phyloP scores from a whole-genome alignment of 768 basidiomycete genomes.

The Calocybe indica region DNA sequence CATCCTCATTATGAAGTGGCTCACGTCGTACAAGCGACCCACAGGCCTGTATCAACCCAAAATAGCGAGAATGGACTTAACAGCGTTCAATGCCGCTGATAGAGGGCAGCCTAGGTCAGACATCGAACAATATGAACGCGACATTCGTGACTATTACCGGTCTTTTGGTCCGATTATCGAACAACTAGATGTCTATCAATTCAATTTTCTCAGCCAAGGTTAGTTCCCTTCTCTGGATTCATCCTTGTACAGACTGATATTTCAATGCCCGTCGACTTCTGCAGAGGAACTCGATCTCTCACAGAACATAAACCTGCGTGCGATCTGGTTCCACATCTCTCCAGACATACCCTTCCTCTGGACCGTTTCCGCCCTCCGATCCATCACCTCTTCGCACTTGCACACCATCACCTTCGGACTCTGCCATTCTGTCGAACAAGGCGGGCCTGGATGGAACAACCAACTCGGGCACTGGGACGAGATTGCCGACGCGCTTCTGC shows the following conservation, averaged over 20 bases:
- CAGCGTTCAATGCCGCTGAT: too few relatives aligned
- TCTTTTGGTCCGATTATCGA: constrained; percentile 5
- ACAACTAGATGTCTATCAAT: constrained; percentile 5
- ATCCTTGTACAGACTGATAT: too few relatives aligned
- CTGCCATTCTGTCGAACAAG: neutral
- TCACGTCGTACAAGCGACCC: neutral
- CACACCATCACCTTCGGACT: constrained; percentile 6
- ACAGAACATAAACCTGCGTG: constrained; percentile 4
- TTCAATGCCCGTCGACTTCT: neutral
- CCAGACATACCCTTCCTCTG: constrained; percentile 1
- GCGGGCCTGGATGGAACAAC: neutral
- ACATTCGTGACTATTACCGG: constrained; percentile 1
- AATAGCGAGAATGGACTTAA: too few relatives aligned
- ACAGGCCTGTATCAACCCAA: too few relatives aligned
- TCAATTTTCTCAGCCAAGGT: neutral
- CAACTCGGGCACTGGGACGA: neutral
- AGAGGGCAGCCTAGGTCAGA: too few relatives aligned
- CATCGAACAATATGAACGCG: neutral
- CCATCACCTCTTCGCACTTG: constrained; percentile 4
- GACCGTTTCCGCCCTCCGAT: constrained; percentile 1
- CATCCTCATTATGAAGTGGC: constrained; percentile 3
- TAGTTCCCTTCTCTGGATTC: too few relatives aligned
- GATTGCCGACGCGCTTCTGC: too few relatives aligned
- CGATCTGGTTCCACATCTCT: constrained; percentile 8
- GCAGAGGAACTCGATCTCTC: constrained; percentile 5